Evolutionary conservation across 768 basidiomycete species (phyloP), one percentile per base, ranked within the genome.

Genomic region (Boletellus ananas): DNA sequence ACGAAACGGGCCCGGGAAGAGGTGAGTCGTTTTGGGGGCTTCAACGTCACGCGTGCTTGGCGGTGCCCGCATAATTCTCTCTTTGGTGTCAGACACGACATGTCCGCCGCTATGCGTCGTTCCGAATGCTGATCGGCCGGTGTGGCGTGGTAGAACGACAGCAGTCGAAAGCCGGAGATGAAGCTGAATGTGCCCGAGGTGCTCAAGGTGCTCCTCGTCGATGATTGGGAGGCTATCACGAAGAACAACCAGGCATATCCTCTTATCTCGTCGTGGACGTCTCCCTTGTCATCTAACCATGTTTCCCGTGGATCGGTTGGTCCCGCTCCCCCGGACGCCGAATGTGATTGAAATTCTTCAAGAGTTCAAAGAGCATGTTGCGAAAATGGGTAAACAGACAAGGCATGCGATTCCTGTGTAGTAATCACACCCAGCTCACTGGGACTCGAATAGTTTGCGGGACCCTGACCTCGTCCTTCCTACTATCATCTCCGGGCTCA

Each of bases 201-300:
- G n/a, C 77, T 98, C 54, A 97, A 96, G 67, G 79, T 84, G 27
- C 77, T 87, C 41, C 76, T 99, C 34, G 94, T 98, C 2, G 94
- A 98, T 62, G 96, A 98, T 58, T 99, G 96, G 96, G 95, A 98
- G 69, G 82, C 85, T 5, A 84, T 98, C 34, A 98, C 96, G 46
- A 97, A 96, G 74, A 90, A 94, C 64, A 83, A 84, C 58, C 89
- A 93, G 80, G 95, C 87, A 51, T 23, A 69, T 54, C 21, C 20
- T 16, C 16, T 18, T 38, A 9, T 14, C n/a, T 37, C 17, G 18
- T 43, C 41, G 4, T 42, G 27, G 14, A 18, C 29, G 1, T 25
- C 43, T 43, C 20, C 17, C 43, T 58, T 31, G n/a, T n/a, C n/a
- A 45, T 35, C 34, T 3, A 11, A 16, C 2, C 8, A 12, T 33